A percentile compares a stretch with the other conserved stretches of the same genome.
Evolutionary conservation across 2,329 filamentous ascomycete species (phyloP).

Genomic region (Rhinocladiella mackenziei): DNA sequence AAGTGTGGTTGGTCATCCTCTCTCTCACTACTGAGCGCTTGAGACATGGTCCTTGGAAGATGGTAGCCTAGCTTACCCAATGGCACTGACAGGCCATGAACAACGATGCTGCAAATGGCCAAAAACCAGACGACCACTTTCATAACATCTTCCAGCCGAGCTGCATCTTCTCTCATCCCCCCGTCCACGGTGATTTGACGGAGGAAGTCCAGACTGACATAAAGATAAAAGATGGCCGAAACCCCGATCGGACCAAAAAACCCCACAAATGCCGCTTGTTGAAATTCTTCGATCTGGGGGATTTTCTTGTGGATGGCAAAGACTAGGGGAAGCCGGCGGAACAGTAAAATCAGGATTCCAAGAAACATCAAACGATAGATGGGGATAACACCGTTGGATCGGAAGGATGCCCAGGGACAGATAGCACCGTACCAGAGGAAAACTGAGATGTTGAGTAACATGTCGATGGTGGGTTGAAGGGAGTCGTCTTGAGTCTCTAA

Average conservation of each 20-base stretch:
- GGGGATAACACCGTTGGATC: constrained; percentile 64
- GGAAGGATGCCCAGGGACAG: constrained; percentile 73
- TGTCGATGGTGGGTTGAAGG: constrained; percentile 89
- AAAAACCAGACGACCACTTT: constrained; percentile 81
- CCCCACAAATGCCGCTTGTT: constrained; percentile 79
- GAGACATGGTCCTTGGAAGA: constrained; percentile 45
- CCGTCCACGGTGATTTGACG: constrained; percentile 55
- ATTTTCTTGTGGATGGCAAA: constrained; percentile 70
- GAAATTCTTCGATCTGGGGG: constrained; percentile 68
- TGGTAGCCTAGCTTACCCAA: constrained; percentile 51
- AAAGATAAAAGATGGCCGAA: constrained; percentile 85
- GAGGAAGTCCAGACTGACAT: constrained; percentile 73
- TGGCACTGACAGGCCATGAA: constrained; percentile 70
- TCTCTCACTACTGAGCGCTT: constrained; percentile 41
- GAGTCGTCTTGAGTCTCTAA: constrained; percentile 84
- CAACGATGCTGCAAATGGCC: constrained; percentile 74
- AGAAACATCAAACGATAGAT: constrained; percentile 69
- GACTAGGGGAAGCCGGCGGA: constrained; percentile 74
- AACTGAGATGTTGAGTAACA: constrained; percentile 82
- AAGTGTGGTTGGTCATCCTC: constrained; percentile 14
- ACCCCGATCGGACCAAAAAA: constrained; percentile 94
- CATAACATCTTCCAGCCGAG: constrained; percentile 61
- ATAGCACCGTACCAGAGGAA: constrained; percentile 91
- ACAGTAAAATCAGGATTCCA: constrained; percentile 69
- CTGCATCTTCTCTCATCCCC: constrained; percentile 61